These are phyloP conservation scores for Pharus latifolius DNA, from an alignment of 176 grass and related monocot genomes.

Conservation along the genomic window DNA sequence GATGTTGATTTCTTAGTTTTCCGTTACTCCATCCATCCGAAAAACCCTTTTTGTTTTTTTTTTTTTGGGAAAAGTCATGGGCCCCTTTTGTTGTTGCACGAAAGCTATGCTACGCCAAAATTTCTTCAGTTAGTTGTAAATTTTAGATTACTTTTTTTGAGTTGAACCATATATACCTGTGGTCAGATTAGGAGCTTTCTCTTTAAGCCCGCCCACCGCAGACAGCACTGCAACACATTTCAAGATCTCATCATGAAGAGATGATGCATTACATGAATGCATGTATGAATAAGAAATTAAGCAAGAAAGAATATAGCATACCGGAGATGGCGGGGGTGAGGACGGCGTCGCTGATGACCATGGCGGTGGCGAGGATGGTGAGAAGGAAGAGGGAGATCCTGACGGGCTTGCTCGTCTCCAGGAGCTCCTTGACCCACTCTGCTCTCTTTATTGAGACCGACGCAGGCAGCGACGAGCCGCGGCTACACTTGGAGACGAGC, in stretches of 20 bases:
- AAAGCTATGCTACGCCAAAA: no score
- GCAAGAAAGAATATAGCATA: no score
- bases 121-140: no score
- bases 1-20: no score
- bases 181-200: constrained; percentile 30
- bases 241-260: no score
- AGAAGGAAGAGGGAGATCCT: constrained; percentile 36
- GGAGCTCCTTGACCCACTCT: constrained; percentile 33
- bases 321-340: constrained; percentile 72
- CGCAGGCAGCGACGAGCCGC: neutral
- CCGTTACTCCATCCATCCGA: no score
- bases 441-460: neutral
- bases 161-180: constrained; percentile 15
- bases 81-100: no score
- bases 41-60: no score
- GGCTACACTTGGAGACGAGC: constrained; percentile 8
- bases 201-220: constrained; percentile 34
- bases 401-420: constrained; percentile 34
- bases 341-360: constrained; percentile 79
- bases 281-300: no score
- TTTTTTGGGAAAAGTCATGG: no score
- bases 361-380: constrained; percentile 57
- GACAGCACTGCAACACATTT: constrained; percentile 24
- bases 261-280: no score
- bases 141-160: no score